Conservation (phyloP, 2,329 filamentous ascomycete genomes). For the Penicillium paneum region DNA sequence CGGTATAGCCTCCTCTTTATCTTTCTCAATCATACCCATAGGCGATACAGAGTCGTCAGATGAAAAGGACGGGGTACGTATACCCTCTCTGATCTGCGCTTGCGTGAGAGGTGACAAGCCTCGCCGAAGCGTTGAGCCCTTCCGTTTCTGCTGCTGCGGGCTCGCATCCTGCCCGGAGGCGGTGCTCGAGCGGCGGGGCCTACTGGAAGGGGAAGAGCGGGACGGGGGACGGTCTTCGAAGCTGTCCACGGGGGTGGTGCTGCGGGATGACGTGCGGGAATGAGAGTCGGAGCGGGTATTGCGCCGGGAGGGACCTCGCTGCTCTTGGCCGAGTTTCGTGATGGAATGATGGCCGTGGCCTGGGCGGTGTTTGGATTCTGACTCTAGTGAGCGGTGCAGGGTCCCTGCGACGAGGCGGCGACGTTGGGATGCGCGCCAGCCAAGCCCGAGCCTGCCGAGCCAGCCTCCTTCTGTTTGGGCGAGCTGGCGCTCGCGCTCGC, state of each 20-base stretch:
- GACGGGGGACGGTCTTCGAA: conserved; percentile 36
- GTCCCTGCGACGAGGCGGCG: conserved; percentile 31
- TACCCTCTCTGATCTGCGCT: conserved; percentile 37
- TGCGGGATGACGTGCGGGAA: conserved; percentile 44
- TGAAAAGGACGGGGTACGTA: conserved; percentile 32
- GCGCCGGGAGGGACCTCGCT: conserved; percentile 29
- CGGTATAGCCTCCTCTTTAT: conserved; percentile 24
- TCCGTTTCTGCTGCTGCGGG: conserved; percentile 33
- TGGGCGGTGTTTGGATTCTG: conserved; percentile 26
- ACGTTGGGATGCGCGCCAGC: conserved; percentile 34
- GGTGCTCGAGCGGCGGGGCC: conserved; percentile 37
- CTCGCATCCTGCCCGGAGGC: conserved; percentile 27
- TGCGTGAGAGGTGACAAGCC: conserved; percentile 39
- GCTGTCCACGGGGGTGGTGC: conserved; percentile 40
- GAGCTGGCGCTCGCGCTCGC: conserved; percentile 64
- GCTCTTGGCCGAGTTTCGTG: conserved; percentile 28
- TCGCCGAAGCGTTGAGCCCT: conserved; percentile 27
- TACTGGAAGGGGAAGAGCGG: conserved; percentile 30
- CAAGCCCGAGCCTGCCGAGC: conserved; percentile 79
- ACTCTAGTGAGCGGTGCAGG: conserved; percentile 26
- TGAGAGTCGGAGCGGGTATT: conserved; percentile 39
- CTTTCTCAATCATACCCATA: conserved; percentile 23
- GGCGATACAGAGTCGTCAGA: conserved; percentile 35
- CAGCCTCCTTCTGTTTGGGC: conserved; percentile 67
- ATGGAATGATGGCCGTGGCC: conserved; percentile 29